Evolutionary conservation across 176 grass and related monocot genomes (phyloP), one percentile per base, ranked within the genome.

Genomic region (Musa itinerans): DNA sequence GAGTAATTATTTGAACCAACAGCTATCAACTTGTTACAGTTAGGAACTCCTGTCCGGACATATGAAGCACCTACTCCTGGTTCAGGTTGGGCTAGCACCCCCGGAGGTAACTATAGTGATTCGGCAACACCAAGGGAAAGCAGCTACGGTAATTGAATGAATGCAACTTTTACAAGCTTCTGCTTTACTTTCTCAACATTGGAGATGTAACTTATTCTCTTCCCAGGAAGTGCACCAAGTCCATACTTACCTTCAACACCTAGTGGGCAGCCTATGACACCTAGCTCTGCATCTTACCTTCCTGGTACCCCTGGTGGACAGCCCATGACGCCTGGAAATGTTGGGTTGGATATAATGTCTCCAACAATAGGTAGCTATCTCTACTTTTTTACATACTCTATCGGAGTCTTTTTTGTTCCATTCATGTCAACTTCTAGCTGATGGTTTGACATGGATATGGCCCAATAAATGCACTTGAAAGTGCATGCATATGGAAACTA

Each of bases 51-150:
- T n/a, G 94, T 84, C 71, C 81, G 94, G 56, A 86, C 95, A 76
- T 99, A 99, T 53, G 95, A 99, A 87, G 95, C 95, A 27, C 95
- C 91, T 72, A 99, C 95, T 54, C 95, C 95, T 75, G 95, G 95
- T 54, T 99, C 95, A 75, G 95, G 95, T 64, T 99, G 95, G 95
- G 89, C 95, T 61, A 94, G 85, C 85, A 99, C 95, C 74, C 95
- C 95, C 50, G 95, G 95, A 57, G 85, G 92, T 77, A 89, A 77
- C 83, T 99, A 86, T 73, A 94, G 79, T 54, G 90, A 99, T 62
- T 86, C 91, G 81, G 78, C 84, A 58, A 92, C 91, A 78, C 95
- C 95, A 56, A 99, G 88, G 20, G 89, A 89, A 63, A 78, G 83
- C 78, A 99, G 87, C 85, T 99, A 99, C 75, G 95, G 95, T 94